Conservation (phyloP, 2,329 filamentous ascomycete genomes). For the Pseudocercospora vitis region DNA sequence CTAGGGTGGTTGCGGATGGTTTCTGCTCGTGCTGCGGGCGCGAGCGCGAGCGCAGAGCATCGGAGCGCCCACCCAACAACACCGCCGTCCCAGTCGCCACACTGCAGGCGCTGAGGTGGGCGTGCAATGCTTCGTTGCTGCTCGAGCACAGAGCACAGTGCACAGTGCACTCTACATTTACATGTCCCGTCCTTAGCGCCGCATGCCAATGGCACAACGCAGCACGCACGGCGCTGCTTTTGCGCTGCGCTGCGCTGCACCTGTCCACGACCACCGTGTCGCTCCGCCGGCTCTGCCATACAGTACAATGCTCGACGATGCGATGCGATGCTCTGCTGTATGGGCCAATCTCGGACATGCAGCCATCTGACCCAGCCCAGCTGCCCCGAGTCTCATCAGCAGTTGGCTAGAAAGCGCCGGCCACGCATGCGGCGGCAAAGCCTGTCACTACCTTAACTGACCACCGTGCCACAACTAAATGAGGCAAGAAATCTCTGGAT, state of each 20-base stretch:
- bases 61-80: neutral
- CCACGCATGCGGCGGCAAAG: slow-evolving; percentile 7
- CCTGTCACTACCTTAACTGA: neutral
- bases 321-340: too few relatives aligned
- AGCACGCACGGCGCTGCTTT: too few relatives aligned
- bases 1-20: slow-evolving; percentile 8
- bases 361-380: neutral
- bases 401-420: slow-evolving; percentile 18
- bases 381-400: slow-evolving; percentile 21
- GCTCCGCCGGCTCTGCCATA: too few relatives aligned
- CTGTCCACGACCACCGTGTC: too few relatives aligned
- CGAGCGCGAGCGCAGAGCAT: slow-evolving; percentile 2
- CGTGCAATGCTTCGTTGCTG: neutral
- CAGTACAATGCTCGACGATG: too few relatives aligned
- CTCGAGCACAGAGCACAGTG: too few relatives aligned
- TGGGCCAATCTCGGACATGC: slow-evolving; percentile 25
- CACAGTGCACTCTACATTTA: too few relatives aligned
- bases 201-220: neutral
- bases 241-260: too few relatives aligned
- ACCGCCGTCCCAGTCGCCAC: neutral
- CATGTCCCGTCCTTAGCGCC: too few relatives aligned
- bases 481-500: neutral
- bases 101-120: neutral
- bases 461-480: slow-evolving; percentile 10
- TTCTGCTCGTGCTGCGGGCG: slow-evolving; percentile 3